Evolutionary conservation across 169 alveolate species (phyloP), one percentile per base, ranked within the genome.

Genomic region (Cryptosporidium bovis): DNA sequence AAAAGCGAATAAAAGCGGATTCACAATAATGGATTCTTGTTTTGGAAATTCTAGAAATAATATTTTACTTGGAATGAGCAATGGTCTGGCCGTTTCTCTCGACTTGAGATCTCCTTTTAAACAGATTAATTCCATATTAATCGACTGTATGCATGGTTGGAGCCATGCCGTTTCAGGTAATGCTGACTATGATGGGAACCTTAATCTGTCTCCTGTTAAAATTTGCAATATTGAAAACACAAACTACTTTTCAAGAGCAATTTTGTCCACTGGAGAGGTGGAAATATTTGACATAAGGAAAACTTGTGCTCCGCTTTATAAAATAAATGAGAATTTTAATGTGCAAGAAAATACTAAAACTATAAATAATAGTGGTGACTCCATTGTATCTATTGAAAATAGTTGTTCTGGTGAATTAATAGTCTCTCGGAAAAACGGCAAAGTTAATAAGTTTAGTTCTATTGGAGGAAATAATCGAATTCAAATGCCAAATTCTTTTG

Each of bases 81-180:
- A 77, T 31, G 87, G 87, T n/a, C 20, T 62, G 16, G 87, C 87
- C 18, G 48, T 77, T 27, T 77, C 87, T 20, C 29, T 77, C 36
- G 87, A 77, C 50, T 60, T 77, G 64, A 58, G 87, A 77, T 34
- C 87, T 40, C 87, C 87, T 13, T 60, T 62, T 77, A 77, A 77
- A 27, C 71, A 77, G 13, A 40, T 71, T 31, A 27, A 68, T 2
- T 77, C 87, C 18, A 24, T 77, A n/a, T 20, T 77, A 6, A 20
- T 64, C 13, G 87, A 77, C 40, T 77, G 87, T 60, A 77, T 77
- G 58, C 44, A 56, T 1, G 87, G 87, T n/a, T 77, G 87, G 87
- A 40, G 46, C 18, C 34, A 27, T 20, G 60, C 69, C 20, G 33
- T 34, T 33, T 51, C 67, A 33, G 29, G 46, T 16, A 27, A 36